phyloP scores from a whole-genome alignment of 495 filamentous ascomycete species.

The Elasticomyces elasticus region DNA sequence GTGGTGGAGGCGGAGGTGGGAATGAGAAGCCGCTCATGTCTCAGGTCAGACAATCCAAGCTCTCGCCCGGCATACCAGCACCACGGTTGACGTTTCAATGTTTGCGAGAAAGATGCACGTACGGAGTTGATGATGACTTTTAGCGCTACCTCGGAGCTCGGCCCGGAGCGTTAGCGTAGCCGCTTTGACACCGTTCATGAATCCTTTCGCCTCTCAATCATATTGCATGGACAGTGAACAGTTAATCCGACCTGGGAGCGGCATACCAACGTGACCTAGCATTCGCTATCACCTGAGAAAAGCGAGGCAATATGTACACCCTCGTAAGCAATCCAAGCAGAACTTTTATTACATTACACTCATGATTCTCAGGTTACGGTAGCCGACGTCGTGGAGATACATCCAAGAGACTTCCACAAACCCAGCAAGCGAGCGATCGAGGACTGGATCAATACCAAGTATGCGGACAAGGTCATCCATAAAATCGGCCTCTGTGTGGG shows the following conservation, averaged over 20 bases:
- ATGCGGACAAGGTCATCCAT: constrained; percentile 75
- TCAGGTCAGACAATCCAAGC: neutral
- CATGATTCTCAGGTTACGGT: constrained; percentile 47
- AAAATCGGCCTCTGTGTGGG: constrained; percentile 88
- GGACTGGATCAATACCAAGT: constrained; percentile 91
- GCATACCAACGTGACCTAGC: too few relatives aligned
- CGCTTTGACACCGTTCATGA: neutral
- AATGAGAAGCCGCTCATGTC: constrained; percentile 28
- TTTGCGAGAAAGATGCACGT: neutral
- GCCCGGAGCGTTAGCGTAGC: neutral
- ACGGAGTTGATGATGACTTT: neutral
- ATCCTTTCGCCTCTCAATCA: neutral
- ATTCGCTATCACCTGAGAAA: too few relatives aligned
- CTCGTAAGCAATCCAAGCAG: constrained; percentile 9
- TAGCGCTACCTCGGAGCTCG: neutral
- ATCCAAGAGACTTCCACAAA: constrained; percentile 74
- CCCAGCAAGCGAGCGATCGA: constrained; percentile 69
- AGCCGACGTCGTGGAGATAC: constrained; percentile 83
- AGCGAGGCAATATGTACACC: constrained; percentile 16
- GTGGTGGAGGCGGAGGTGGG: constrained; percentile 34
- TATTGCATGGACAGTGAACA: too few relatives aligned
- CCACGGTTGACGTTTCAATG: too few relatives aligned
- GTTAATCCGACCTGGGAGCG: too few relatives aligned
- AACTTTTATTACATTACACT: neutral
- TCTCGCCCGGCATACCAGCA: too few relatives aligned